These are phyloP conservation scores for Fagus crenata DNA, from an alignment of 306 rosid genomes.

Conservation along the genomic window DNA sequence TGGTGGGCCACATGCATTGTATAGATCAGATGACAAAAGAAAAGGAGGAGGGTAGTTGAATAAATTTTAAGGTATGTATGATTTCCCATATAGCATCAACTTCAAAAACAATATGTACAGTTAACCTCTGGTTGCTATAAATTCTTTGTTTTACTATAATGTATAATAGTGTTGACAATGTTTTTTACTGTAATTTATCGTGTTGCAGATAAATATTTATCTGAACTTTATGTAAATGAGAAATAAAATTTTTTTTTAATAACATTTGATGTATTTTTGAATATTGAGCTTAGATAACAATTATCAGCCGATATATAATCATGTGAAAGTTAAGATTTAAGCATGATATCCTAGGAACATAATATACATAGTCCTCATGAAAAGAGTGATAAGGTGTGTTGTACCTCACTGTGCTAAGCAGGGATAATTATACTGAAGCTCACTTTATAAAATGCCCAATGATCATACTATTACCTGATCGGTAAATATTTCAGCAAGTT, in stretches of 20 bases:
- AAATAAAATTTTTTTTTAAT: neutral
- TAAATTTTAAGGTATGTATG: constrained; percentile 23
- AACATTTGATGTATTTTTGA: neutral
- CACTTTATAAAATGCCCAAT: neutral
- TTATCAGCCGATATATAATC: neutral
- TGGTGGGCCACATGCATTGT: constrained; percentile 25
- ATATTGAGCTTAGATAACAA: neutral
- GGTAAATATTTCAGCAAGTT: neutral
- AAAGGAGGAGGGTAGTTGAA: constrained; percentile 18
- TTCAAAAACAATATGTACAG: constrained; percentile 9
- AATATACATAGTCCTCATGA: neutral
- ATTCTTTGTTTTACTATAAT: neutral
- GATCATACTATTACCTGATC: neutral
- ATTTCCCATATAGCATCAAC: constrained; percentile 12
- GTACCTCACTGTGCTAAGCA: neutral
- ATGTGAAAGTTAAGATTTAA: neutral
- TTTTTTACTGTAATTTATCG: neutral
- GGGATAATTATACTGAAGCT: neutral
- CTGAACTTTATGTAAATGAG: neutral
- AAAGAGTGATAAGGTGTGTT: neutral
- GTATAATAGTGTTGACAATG: neutral
- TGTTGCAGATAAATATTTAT: neutral
- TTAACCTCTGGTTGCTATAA: neutral
- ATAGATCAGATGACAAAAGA: constrained; percentile 26
- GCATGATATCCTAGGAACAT: neutral